Conservation (phyloP, 2,329 filamentous ascomycete species). For the Bimuria novae-zelandiae region DNA sequence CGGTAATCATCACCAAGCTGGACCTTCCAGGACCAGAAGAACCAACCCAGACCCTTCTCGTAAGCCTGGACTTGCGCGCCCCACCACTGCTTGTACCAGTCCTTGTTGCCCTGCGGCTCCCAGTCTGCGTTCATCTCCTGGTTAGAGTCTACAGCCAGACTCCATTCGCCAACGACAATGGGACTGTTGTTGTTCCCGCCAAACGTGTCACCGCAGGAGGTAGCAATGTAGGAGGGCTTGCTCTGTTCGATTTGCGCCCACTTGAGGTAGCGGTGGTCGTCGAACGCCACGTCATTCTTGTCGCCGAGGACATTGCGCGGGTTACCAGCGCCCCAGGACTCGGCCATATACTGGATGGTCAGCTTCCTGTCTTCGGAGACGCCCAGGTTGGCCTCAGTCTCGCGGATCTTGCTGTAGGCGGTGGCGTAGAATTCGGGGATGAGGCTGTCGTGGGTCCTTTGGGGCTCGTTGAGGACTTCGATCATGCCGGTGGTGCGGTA, state of each 20-base stretch:
- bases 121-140: conserved; percentile 54
- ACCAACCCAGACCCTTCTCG: conserved; percentile 60
- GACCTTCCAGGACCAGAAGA: conserved; percentile 66
- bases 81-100: conserved; percentile 63
- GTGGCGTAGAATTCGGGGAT: conserved; percentile 53
- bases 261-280: conserved; percentile 65
- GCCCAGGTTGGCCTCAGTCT: conserved; percentile 52
- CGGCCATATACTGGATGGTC: conserved; percentile 61
- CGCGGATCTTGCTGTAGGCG: conserved; percentile 53
- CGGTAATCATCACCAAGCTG: conserved; percentile 53
- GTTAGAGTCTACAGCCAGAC: conserved; percentile 56
- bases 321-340: conserved; percentile 61
- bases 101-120: conserved; percentile 44
- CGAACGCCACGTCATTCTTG: conserved; percentile 56
- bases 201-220: conserved; percentile 56
- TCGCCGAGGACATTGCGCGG: conserved; percentile 52
- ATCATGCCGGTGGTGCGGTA: conserved; percentile 64
- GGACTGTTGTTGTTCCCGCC: conserved; percentile 46
- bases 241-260: conserved; percentile 54
- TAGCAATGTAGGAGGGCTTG: conserved; percentile 56
- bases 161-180: conserved; percentile 64
- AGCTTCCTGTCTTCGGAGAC: conserved; percentile 52
- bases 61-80: conserved; percentile 61
- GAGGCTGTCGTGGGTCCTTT: conserved; percentile 41
- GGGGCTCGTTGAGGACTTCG: conserved; percentile 63